These are phyloP conservation scores for Talaromyces sp. DNA, from an alignment of 2,329 filamentous ascomycete species.

Conservation along the genomic window DNA sequence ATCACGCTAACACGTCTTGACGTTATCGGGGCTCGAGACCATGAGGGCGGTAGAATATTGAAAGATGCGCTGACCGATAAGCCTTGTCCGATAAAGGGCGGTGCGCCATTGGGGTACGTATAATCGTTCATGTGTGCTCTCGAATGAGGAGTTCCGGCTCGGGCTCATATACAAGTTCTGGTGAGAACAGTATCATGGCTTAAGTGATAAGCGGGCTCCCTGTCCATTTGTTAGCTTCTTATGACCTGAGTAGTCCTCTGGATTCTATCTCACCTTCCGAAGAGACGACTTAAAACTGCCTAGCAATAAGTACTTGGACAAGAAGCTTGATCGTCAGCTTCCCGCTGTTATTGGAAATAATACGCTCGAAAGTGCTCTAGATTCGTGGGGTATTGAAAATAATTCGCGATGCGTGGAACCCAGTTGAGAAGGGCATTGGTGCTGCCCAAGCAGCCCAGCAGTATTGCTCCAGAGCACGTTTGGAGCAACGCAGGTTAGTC, in stretches of 20 bases:
- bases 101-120: not conserved
- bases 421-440: slow-evolving; percentile 10
- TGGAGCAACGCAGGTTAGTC: slow-evolving; percentile 19
- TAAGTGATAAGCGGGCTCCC: not conserved
- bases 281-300: not conserved
- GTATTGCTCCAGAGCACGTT: slow-evolving; percentile 19
- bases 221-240: not conserved
- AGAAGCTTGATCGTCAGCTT: not conserved
- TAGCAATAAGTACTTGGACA: not conserved
- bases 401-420: not conserved
- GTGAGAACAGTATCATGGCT: not conserved
- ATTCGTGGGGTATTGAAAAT: not conserved
- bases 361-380: not conserved
- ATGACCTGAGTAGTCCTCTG: not conserved
- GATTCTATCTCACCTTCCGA: not conserved
- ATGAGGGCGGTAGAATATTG: not conserved
- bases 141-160: not conserved
- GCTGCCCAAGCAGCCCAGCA: slow-evolving; percentile 19
- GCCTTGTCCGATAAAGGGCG: not conserved
- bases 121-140: not conserved
- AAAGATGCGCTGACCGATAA: not conserved
- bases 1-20: not conserved
- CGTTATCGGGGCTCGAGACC: not conserved
- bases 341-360: not conserved
- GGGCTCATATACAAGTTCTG: not conserved